Percentiles rank a stretch among this genome's conserved stretches.
phyloP scores from a whole-genome alignment of 1,139 yeast species.

The Zhuliangozyma blackwelliae region DNA sequence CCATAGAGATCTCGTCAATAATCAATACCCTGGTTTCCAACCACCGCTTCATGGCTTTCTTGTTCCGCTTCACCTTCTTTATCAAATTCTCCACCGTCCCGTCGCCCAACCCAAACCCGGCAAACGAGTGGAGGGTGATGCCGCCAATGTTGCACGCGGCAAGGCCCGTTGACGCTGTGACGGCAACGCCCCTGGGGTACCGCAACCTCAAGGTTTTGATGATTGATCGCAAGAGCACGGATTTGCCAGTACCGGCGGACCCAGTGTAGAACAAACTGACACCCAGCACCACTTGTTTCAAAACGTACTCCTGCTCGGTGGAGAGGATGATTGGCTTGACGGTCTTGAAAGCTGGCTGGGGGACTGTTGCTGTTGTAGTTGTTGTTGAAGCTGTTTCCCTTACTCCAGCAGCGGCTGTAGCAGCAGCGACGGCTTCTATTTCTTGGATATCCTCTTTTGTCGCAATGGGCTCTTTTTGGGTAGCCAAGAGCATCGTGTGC shows the following conservation, averaged over 20 bases:
- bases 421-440: too few species aligned
- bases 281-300: slow-evolving; percentile 36
- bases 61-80: slow-evolving; percentile 53
- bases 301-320: slow-evolving; percentile 37
- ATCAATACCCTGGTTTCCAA: slow-evolving; percentile 55
- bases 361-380: not conserved
- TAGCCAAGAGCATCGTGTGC: slow-evolving; percentile 13
- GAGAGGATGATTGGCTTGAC: slow-evolving; percentile 39
- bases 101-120: slow-evolving; percentile 78
- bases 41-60: slow-evolving; percentile 61
- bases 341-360: slow-evolving; percentile 11
- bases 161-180: slow-evolving; percentile 88
- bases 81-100: slow-evolving; percentile 35
- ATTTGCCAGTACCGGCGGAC: slow-evolving; percentile 95
- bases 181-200: slow-evolving; percentile 59
- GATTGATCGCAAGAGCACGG: slow-evolving; percentile 66
- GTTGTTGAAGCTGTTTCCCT: too few species aligned
- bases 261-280: slow-evolving; percentile 81
- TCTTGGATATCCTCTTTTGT: slow-evolving; percentile 2
- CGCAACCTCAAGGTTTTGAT: slow-evolving; percentile 53
- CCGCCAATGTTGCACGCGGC: slow-evolving; percentile 95
- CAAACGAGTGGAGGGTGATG: slow-evolving; percentile 75
- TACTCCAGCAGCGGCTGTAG: too few species aligned
- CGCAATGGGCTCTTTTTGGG: slow-evolving; percentile 11
- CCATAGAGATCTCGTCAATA: slow-evolving; percentile 88